phyloP scores from a whole-genome alignment of 163 green algal genomes.

The Botryococcus braunii region DNA sequence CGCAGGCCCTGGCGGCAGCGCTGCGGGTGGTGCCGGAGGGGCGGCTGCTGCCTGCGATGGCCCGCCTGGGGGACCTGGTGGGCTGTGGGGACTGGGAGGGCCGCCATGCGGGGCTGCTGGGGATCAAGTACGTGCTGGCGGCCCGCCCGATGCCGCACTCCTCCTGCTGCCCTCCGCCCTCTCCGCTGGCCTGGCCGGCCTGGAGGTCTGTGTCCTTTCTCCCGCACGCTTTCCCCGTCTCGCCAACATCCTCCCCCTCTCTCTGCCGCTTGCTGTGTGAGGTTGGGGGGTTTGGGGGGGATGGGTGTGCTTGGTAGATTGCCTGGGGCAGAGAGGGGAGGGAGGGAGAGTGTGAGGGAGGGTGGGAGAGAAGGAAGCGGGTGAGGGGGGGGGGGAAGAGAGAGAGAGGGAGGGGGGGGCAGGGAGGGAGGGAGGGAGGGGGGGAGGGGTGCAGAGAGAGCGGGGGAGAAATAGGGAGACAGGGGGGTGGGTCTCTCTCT shows the following conservation, averaged over 20 bases:
- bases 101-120: constrained; percentile 65
- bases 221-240: no score
- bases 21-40: constrained; percentile 28
- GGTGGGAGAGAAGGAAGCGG: no score
- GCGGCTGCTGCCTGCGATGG: constrained; percentile 33
- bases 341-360: no score
- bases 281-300: no score
- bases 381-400: no score
- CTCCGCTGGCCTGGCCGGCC: constrained; percentile 23
- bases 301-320: no score
- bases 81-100: constrained; percentile 30
- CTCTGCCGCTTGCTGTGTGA: neutral
- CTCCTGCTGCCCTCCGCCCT: constrained; percentile 53
- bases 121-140: constrained; percentile 87
- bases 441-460: no score
- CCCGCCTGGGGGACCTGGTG: constrained; percentile 22
- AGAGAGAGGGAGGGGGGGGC: no score
- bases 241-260: neutral
- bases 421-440: no score
- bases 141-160: constrained; percentile 33
- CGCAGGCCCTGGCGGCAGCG: constrained; percentile 80
- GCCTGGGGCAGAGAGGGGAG: no score
- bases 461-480: no score
- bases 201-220: constrained; percentile 29
- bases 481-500: no score